Conservation (phyloP, 345 rosid genomes). For the Limnanthes douglasii region DNA sequence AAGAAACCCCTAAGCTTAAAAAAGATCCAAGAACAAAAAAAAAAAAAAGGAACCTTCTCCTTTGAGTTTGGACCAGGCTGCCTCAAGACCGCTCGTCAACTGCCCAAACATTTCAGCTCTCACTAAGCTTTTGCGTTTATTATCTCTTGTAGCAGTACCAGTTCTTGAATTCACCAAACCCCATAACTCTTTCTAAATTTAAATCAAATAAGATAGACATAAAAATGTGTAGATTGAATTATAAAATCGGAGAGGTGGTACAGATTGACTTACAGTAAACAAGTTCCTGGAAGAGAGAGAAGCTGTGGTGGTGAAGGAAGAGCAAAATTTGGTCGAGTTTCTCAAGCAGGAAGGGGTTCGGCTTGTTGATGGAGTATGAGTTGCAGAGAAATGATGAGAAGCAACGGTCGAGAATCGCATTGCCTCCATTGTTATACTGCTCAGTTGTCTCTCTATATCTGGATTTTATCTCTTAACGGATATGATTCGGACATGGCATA, state of each 20-base stretch:
- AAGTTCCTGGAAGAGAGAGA: slow-evolving; percentile 34
- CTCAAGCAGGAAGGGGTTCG: slow-evolving; percentile 8
- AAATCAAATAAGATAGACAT: neutral
- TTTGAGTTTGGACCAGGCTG: slow-evolving; percentile 97
- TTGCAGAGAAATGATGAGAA: slow-evolving; percentile 28
- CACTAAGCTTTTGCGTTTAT: slow-evolving; percentile 29
- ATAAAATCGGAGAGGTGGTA: neutral
- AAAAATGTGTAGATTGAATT: neutral
- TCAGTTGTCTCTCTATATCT: neutral
- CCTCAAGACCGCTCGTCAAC: slow-evolving; percentile 78
- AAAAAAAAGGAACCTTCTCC: slow-evolving; percentile 56
- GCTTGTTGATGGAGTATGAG: slow-evolving; percentile 9
- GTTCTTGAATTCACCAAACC: slow-evolving; percentile 43
- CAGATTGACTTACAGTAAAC: slow-evolving; percentile 35
- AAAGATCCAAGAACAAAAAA: too few species aligned
- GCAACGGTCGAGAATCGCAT: slow-evolving; percentile 24
- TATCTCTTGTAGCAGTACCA: slow-evolving; percentile 21
- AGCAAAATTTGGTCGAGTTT: slow-evolving; percentile 12
- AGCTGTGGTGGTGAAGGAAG: slow-evolving; percentile 31
- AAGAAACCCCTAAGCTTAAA: neutral
- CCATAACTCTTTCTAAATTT: slow-evolving; percentile 47
- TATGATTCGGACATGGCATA: too few species aligned
- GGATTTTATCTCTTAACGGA: slow-evolving; percentile 4
- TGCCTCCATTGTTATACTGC: slow-evolving; percentile 31
- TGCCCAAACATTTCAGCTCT: slow-evolving; percentile 97